Conservation (phyloP, 129 eudicot genomes). For the Flaveria linearis region DNA sequence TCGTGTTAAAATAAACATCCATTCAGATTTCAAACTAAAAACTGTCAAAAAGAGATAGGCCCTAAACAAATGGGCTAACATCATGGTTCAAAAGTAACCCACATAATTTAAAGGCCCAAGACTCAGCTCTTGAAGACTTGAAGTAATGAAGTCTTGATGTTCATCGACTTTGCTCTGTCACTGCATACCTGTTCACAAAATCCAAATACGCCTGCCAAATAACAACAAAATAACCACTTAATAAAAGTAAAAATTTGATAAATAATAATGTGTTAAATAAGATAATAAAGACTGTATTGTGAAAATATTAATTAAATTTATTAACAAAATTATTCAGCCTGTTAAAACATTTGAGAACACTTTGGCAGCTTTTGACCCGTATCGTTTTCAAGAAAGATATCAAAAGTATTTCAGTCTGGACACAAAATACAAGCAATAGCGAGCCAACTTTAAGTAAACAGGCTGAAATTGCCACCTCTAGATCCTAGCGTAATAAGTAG, state of each 20-base stretch:
- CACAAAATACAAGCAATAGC: too few species aligned
- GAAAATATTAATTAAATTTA: too few species aligned
- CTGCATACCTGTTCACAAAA: conserved; percentile 45
- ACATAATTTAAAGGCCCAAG: not conserved
- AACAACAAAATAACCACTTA: not conserved
- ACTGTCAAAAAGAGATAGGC: not conserved
- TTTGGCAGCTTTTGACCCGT: too few species aligned
- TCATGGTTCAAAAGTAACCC: not conserved
- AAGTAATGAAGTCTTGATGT: not conserved
- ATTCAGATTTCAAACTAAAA: too few species aligned
- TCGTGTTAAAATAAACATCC: too few species aligned
- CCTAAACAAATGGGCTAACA: conserved; percentile 1
- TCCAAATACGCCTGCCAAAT: conserved; percentile 77
- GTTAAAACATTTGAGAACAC: too few species aligned
- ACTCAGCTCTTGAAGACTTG: conserved; percentile 21
- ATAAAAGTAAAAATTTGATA: not conserved
- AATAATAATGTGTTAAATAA: not conserved
- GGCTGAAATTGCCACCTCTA: not conserved
- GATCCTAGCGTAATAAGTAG: not conserved
- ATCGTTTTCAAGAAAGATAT: too few species aligned
- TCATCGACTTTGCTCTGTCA: conserved; percentile 26
- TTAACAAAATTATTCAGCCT: too few species aligned
- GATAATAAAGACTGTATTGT: not conserved
- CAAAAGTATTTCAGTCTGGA: too few species aligned
- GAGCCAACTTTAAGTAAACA: not conserved